A percentile compares a stretch with the other conserved stretches of the same genome.
These are phyloP conservation scores for Draba incana DNA, from an alignment of 345 rosid species.

Conservation along the genomic window DNA sequence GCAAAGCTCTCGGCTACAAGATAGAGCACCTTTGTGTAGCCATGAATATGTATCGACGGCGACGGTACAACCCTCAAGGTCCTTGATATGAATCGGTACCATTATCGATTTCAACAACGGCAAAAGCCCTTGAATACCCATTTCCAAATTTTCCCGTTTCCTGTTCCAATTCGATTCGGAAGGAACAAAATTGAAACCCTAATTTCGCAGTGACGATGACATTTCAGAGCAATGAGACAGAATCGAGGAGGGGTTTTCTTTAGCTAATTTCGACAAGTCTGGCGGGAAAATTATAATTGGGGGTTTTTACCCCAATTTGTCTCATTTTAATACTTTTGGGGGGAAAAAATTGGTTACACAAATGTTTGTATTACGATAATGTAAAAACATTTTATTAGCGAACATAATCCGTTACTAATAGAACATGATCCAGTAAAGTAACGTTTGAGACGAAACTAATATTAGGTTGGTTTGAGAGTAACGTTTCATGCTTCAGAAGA, in stretches of 20 bases:
- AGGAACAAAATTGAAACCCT: slow-evolving; percentile 21
- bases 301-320: slow-evolving; percentile 12
- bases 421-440: too few relatives aligned
- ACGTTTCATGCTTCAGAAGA: too few relatives aligned
- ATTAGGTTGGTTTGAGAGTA: too few relatives aligned
- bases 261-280: slow-evolving; percentile 9
- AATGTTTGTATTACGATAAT: too few relatives aligned
- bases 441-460: too few relatives aligned
- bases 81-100: slow-evolving; percentile 71
- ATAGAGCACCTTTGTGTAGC: slow-evolving; percentile 58
- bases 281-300: slow-evolving; percentile 40
- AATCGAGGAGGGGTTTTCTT: neutral
- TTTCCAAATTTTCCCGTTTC: neutral
- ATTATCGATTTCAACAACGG: slow-evolving; percentile 88
- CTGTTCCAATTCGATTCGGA: neutral
- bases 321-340: too few relatives aligned
- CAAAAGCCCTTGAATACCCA: slow-evolving; percentile 70
- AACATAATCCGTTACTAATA: too few relatives aligned
- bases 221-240: slow-evolving; percentile 6
- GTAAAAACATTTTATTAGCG: too few relatives aligned
- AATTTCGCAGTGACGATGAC: slow-evolving; percentile 19
- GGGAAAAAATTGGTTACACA: too few relatives aligned
- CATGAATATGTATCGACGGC: slow-evolving; percentile 96
- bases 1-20: slow-evolving; percentile 49
- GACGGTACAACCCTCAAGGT: slow-evolving; percentile 73